Evolutionary conservation across 2,329 filamentous ascomycete genomes (phyloP).

Genomic region (Botrytis deweyae): DNA sequence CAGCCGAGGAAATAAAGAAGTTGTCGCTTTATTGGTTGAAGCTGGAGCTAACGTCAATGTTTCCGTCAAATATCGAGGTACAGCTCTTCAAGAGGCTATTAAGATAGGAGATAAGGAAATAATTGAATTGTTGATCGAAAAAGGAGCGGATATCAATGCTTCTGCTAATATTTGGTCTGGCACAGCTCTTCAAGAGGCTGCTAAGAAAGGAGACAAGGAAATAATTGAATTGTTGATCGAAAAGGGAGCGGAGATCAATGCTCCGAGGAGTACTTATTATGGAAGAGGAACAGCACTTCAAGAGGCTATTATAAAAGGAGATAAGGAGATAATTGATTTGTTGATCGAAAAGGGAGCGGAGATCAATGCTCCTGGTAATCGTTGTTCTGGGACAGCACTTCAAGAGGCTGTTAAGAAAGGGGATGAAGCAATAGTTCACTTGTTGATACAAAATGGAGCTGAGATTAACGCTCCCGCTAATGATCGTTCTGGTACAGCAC

Average conservation of each 20-base stretch:
- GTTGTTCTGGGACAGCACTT: constrained; percentile 36
- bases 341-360: constrained; percentile 43
- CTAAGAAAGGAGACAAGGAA: neutral
- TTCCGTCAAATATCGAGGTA: constrained; percentile 21
- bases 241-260: constrained; percentile 9
- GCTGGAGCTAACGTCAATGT: constrained; percentile 28
- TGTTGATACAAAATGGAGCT: constrained; percentile 42
- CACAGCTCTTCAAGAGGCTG: constrained; percentile 36
- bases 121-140: constrained; percentile 38
- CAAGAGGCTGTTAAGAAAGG: constrained; percentile 27
- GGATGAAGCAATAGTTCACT: constrained; percentile 29
- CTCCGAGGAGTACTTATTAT: no score
- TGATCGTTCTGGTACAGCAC: constrained; percentile 33
- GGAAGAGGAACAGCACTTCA: no score
- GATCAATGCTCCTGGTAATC: constrained; percentile 36
- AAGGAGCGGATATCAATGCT: constrained; percentile 43
- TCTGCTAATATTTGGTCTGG: constrained; percentile 28
- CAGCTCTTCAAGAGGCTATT: constrained; percentile 36
- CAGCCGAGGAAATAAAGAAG: constrained; percentile 27
- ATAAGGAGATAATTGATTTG: constrained; percentile 30
- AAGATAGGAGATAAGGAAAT: constrained; percentile 21
- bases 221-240: no score
- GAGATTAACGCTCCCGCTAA: constrained; percentile 38
- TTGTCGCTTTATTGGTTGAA: constrained; percentile 35
- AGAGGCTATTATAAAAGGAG: constrained; percentile 11